These are phyloP conservation scores for Aspergillus tubingensis DNA, from an alignment of 2,329 filamentous ascomycete species.

Conservation along the genomic window DNA sequence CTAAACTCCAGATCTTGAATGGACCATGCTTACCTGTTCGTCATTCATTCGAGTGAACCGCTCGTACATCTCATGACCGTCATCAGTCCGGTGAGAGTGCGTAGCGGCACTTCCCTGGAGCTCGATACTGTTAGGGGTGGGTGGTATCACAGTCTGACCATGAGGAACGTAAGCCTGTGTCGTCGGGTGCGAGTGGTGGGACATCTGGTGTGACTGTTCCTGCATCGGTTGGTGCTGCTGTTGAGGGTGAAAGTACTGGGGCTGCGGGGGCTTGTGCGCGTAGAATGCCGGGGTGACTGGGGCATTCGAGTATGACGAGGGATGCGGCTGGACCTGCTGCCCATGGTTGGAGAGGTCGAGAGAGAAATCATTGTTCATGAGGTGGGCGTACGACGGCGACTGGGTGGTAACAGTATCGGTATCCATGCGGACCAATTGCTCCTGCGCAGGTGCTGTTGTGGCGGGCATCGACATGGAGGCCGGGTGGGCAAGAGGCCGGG, in stretches of 20 bases:
- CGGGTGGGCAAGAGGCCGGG: slow-evolving; percentile 34
- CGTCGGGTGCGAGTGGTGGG: slow-evolving; percentile 23
- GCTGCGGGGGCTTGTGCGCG: slow-evolving; percentile 33
- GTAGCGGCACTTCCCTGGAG: slow-evolving; percentile 47
- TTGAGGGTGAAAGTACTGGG: slow-evolving; percentile 21
- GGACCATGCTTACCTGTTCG: slow-evolving; percentile 42
- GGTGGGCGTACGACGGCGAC: slow-evolving; percentile 28
- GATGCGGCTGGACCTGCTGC: slow-evolving; percentile 27
- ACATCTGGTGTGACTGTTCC: slow-evolving; percentile 30
- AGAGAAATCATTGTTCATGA: slow-evolving; percentile 41
- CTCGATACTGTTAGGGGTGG: slow-evolving; percentile 53
- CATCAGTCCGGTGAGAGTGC: slow-evolving; percentile 44
- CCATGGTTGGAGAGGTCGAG: slow-evolving; percentile 32
- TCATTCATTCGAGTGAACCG: slow-evolving; percentile 46
- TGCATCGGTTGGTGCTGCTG: slow-evolving; percentile 30
- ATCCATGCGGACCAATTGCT: slow-evolving; percentile 32
- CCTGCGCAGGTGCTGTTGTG: slow-evolving; percentile 29
- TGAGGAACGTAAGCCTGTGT: slow-evolving; percentile 34
- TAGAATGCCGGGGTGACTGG: slow-evolving; percentile 37
- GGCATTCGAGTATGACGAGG: slow-evolving; percentile 33
- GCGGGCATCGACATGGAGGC: slow-evolving; percentile 38
- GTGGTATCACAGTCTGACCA: slow-evolving; percentile 44
- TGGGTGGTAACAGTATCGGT: slow-evolving; percentile 27
- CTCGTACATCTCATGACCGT: slow-evolving; percentile 47
- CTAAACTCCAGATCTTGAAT: neutral